These are phyloP conservation scores for Prototheca stagnorum DNA, from an alignment of 163 green algal genomes.

Conservation along the genomic window DNA sequence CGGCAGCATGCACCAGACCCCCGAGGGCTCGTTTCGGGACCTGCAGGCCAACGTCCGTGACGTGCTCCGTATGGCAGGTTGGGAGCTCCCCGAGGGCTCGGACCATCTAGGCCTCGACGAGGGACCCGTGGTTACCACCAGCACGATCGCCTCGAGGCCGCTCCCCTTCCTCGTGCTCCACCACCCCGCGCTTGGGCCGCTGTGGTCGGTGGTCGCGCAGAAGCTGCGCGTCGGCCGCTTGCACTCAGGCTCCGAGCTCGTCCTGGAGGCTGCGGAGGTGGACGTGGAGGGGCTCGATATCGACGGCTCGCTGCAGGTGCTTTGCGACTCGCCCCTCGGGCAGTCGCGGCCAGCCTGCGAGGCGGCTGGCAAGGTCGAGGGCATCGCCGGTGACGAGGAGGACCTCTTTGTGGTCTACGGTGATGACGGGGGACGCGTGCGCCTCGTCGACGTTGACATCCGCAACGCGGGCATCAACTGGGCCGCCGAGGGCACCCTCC, in stretches of 20 bases:
- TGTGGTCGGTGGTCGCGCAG: conserved; percentile 88
- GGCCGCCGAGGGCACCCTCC: conserved; percentile 49
- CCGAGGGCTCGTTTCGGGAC: conserved; percentile 90
- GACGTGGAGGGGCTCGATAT: conserved; percentile 52
- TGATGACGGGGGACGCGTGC: conserved; percentile 41
- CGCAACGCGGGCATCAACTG: conserved; percentile 75
- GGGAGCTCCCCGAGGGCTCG: too few species aligned
- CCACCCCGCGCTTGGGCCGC: conserved; percentile 79
- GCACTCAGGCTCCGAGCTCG: conserved; percentile 53
- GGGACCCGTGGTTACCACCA: too few species aligned
- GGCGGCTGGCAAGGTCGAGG: too few species aligned
- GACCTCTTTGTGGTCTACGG: conserved; percentile 54
- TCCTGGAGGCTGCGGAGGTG: conserved; percentile 78
- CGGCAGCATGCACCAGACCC: conserved; percentile 75
- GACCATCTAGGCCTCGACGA: too few species aligned
- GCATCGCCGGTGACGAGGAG: too few species aligned
- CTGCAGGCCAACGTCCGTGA: conserved; percentile 73
- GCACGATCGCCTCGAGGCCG: too few species aligned
- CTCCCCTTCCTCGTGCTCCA: conserved; percentile 87
- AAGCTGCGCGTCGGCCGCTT: conserved; percentile 75
- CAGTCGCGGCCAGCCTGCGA: too few species aligned
- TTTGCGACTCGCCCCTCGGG: conserved; percentile 35
- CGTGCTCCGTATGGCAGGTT: too few species aligned
- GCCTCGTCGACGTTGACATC: conserved; percentile 65
- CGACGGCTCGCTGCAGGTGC: conserved; percentile 62